phyloP scores from a whole-genome alignment of 108 stramenopile genomes.

The Skeletonema menzelii region DNA sequence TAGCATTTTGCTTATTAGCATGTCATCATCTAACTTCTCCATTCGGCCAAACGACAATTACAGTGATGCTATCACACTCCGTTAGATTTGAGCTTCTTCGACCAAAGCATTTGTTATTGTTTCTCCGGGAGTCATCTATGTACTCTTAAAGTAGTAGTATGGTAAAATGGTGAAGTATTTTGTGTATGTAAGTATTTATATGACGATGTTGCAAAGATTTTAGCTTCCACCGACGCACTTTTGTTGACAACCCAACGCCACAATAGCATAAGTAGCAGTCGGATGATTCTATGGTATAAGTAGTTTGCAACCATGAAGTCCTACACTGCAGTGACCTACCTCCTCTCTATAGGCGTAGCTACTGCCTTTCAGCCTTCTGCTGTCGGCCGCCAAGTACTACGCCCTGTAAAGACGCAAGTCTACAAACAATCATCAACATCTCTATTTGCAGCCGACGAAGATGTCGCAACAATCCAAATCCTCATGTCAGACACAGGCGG shows the following conservation, averaged over 20 bases:
- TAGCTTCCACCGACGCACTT: not conserved
- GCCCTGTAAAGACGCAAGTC: not conserved
- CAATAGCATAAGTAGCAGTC: no score
- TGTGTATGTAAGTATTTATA: no score
- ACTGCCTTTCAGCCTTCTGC: not conserved
- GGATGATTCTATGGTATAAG: no score
- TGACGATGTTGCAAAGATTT: no score
- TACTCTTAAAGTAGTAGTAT: not conserved
- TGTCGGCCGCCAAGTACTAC: not conserved
- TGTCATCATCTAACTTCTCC: no score
- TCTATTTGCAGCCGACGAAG: conserved; percentile 9
- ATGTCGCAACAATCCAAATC: conserved; percentile 75
- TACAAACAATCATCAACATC: conserved; percentile 4
- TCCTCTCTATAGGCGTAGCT: not conserved
- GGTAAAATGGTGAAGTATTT: not conserved
- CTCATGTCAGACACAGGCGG: conserved; percentile 90
- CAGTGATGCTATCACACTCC: no score
- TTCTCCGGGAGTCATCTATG: no score
- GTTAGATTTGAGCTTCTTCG: no score
- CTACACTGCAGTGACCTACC: not conserved
- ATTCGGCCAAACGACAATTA: no score
- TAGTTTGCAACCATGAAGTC: not conserved
- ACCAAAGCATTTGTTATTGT: no score
- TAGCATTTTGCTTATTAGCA: no score
- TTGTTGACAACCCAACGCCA: not conserved